Evolutionary conservation across 2,329 filamentous ascomycete genomes (phyloP).

Genomic region (Hypoxylon sp.): DNA sequence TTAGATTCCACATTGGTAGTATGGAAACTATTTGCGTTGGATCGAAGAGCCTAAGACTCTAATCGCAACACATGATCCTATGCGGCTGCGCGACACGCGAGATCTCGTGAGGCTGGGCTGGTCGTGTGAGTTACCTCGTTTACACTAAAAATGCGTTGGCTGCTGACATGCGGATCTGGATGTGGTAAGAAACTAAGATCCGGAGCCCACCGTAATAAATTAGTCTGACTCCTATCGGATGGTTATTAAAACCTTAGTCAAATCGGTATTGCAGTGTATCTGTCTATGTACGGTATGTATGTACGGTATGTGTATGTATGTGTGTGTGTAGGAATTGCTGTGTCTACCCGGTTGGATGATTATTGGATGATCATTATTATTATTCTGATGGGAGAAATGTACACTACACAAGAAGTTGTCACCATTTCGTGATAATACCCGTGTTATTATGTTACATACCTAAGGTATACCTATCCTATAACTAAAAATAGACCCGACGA

Average conservation of each 20-base stretch:
- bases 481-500: constrained; percentile 42
- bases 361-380: constrained; percentile 5
- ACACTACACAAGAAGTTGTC: constrained; percentile 19
- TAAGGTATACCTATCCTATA: background rate
- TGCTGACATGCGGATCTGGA: constrained; percentile 32
- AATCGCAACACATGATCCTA: constrained; percentile 41
- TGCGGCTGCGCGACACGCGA: constrained; percentile 43
- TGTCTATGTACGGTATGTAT: background rate
- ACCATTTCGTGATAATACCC: constrained; percentile 40
- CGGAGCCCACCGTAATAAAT: constrained; percentile 37
- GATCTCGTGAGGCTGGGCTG: constrained; percentile 31
- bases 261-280: background rate
- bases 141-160: background rate
- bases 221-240: constrained; percentile 29
- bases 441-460: constrained; percentile 42
- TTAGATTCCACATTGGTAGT: constrained; percentile 20
- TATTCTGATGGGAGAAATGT: constrained; percentile 20
- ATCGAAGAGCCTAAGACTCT: constrained; percentile 10
- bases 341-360: constrained; percentile 39
- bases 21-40: constrained; percentile 22
- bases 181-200: constrained; percentile 31
- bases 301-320: too few species aligned
- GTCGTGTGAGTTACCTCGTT: constrained; percentile 32
- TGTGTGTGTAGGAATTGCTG: constrained; percentile 21
- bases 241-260: constrained; percentile 30